A percentile compares a stretch with the other conserved stretches of the same genome.
Evolutionary conservation across 1,284 basidiomycete species (phyloP).

Genomic region (Phellinidium pouzarii): DNA sequence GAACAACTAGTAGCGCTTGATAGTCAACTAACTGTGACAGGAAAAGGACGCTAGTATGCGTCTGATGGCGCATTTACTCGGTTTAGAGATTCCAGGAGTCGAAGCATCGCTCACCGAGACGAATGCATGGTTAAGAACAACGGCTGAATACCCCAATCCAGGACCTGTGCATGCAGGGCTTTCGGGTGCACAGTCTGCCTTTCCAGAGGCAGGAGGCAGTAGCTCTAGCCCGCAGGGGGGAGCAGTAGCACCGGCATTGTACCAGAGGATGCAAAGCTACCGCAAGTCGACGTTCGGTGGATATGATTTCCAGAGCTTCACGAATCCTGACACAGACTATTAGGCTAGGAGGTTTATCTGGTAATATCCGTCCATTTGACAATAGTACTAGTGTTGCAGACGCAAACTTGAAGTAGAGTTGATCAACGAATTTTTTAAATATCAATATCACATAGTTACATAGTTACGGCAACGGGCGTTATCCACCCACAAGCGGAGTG

Average conservation of each 20-base stretch:
- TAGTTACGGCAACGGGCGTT: not conserved
- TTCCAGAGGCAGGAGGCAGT: not conserved
- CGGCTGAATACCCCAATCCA: not conserved
- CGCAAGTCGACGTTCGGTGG: slow-evolving; percentile 7
- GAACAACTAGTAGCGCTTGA: not conserved
- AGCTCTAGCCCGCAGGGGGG: not conserved
- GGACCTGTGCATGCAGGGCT: not conserved
- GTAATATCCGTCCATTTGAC: no score
- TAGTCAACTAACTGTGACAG: not conserved
- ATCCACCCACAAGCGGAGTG: not conserved
- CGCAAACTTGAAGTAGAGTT: no score
- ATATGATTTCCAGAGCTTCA: slow-evolving; percentile 18
- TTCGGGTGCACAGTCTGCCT: not conserved
- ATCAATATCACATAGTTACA: not conserved
- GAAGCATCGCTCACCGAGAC: not conserved
- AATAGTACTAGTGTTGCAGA: no score
- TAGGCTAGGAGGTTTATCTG: no score
- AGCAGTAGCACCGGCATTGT: not conserved
- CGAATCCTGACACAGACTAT: slow-evolving; percentile 10
- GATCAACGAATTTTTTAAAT: not conserved
- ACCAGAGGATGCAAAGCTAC: slow-evolving; percentile 1
- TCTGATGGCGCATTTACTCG: slow-evolving; percentile 14
- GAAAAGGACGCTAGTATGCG: slow-evolving; percentile 7
- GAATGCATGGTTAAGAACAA: not conserved
- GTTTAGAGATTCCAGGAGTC: slow-evolving; percentile 14